These are phyloP conservation scores for Incumbomyces delicatus DNA, from an alignment of 2,329 filamentous ascomycete species.

Conservation along the genomic window DNA sequence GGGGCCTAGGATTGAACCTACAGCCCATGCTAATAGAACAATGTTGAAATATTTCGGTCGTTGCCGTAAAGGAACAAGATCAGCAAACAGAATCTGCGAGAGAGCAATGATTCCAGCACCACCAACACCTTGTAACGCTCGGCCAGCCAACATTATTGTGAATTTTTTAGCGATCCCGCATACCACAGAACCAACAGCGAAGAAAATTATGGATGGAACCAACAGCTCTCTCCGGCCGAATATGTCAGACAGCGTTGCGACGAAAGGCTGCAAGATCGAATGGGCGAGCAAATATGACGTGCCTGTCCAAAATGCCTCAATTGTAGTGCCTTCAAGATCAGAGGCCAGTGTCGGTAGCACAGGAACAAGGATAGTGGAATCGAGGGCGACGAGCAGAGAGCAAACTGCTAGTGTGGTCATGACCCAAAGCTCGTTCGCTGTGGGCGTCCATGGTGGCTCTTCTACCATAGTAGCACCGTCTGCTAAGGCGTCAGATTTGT, in stretches of 20 bases:
- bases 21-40: conserved; percentile 24
- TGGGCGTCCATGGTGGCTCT: conserved; percentile 5
- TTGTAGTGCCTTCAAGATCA: conserved; percentile 39
- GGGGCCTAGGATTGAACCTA: conserved; percentile 23
- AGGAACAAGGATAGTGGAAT: conserved; percentile 40
- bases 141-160: conserved; percentile 33
- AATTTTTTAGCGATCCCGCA: conserved; percentile 32
- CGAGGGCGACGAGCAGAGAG: conserved; percentile 41
- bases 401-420: conserved; percentile 30
- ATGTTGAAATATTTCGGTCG: conserved; percentile 27
- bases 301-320: conserved; percentile 55
- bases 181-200: conserved; percentile 38
- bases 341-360: conserved; percentile 37
- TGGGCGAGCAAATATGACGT: conserved; percentile 52
- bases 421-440: conserved; percentile 11
- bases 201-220: conserved; percentile 34
- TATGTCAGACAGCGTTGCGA: conserved; percentile 35
- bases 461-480: not conserved
- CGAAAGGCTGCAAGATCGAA: conserved; percentile 35
- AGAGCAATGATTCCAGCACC: conserved; percentile 36
- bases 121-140: conserved; percentile 38
- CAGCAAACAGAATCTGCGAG: conserved; percentile 34
- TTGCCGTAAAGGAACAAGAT: conserved; percentile 29
- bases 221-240: conserved; percentile 41
- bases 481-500: not conserved